Evolutionary conservation across 306 rosid species (phyloP), one percentile per base, ranked within the genome.

Genomic region (Cucumis melo): DNA sequence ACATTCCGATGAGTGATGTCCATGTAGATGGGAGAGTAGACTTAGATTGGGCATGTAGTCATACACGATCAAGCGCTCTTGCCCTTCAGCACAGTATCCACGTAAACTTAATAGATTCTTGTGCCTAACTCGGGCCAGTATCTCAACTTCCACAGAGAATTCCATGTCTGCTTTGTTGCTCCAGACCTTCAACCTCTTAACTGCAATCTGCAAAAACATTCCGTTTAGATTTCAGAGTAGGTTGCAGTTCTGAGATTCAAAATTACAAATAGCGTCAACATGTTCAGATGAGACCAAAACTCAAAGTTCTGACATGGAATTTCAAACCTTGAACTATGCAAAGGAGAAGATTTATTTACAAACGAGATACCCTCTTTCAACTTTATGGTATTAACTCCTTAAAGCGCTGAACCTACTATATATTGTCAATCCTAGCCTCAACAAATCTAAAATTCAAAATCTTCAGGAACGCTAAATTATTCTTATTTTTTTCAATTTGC

Each of bases 21-120:
- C 93, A 83, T 92, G 99, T 80, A 94, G 93, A 87, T 94, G 99
- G 36, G 99, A 94, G 71, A 87, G 91, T 21, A 94, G 77, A 89
- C 99, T 94, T 87, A 94, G 82, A 80, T 94, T 94, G 5, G 93
- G 96, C 97, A 92, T 89, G 78, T 92, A 94, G 77, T 94, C 97
- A 44, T 94, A 94, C 39, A 92, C 89, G 21, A 92, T 92, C 77
- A 94, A 84, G 61, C 99, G 96, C 85, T 94, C 99, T 76, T 94
- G 96, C 41, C 97, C 99, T 85, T 94, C 99, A 23, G 95, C 97
- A 78, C 99, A 94, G 81, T 94, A 94, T 59, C 99, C 99, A 39
- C 97, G 97, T 64, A 92, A 86, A 79, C 87, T 94, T 48, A 94
- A 92, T 84, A 94, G 90, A 83, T 94, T 94, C 91, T 92, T 92